Percentiles rank a stretch among this genome's conserved stretches.
Conservation (phyloP, 2,329 filamentous ascomycete species). For the Fusarium sp. region DNA sequence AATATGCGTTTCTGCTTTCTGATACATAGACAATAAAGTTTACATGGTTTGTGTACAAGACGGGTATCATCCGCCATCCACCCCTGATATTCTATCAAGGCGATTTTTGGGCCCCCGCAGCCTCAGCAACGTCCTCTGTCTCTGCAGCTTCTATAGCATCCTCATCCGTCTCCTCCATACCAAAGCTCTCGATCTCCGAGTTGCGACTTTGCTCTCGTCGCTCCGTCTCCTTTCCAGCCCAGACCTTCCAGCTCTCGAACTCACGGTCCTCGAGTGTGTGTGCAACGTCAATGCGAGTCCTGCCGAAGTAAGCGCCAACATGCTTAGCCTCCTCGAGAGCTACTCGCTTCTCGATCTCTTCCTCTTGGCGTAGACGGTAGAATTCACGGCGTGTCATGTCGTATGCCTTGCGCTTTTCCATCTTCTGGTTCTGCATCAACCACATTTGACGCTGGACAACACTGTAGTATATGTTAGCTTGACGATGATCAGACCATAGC, state of each 20-base stretch:
- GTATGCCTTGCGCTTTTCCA: conserved; percentile 79
- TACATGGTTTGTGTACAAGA: conserved; percentile 45
- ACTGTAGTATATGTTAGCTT: conserved; percentile 63
- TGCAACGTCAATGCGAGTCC: conserved; percentile 78
- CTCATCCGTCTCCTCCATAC: conserved; percentile 54
- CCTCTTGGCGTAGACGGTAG: conserved; percentile 83
- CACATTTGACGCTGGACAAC: conserved; percentile 93
- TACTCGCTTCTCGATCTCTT: conserved; percentile 86
- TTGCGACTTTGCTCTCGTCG: conserved; percentile 57
- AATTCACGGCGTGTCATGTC: conserved; percentile 91
- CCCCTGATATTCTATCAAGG: conserved; percentile 22
- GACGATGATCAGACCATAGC: neutral
- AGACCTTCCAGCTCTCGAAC: conserved; percentile 87
- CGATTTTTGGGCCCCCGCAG: conserved; percentile 29
- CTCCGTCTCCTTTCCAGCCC: conserved; percentile 70
- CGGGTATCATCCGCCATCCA: conserved; percentile 38
- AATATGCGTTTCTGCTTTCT: conserved; percentile 41
- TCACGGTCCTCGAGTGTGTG: conserved; percentile 84
- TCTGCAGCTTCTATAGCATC: conserved; percentile 31
- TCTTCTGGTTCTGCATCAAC: conserved; percentile 76
- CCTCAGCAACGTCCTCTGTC: conserved; percentile 47
- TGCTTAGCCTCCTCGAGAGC: conserved; percentile 88
- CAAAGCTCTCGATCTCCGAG: conserved; percentile 60
- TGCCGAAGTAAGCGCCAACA: conserved; percentile 91
- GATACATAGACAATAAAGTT: conserved; percentile 44